Base-by-base conservation (phyloP, 2,329 filamentous ascomycete genomes). In the Incumbomyces lentus region DNA sequence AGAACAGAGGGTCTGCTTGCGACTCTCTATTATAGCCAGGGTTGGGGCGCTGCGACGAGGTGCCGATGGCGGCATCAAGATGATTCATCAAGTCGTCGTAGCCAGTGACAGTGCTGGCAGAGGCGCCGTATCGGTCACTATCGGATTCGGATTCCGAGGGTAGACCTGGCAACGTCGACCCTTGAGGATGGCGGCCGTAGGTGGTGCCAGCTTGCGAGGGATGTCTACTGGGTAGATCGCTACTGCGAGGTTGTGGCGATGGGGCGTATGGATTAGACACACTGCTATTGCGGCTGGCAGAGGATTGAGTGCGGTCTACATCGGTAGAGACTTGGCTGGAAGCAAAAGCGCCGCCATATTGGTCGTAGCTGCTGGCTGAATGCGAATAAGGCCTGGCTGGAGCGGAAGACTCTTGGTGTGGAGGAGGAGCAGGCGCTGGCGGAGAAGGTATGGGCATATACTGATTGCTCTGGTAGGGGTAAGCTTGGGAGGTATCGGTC, bases 31-130 rank as follows among this genome's bases (percentile, higher is more conserved):
- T 51, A 16, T 43, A 40, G 6, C 43, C 36, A 44, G 47, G 46
- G 14, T 34, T 17, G 44, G 47, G 45, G 22, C 22, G 22, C n/a
- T 42, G 38, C 2, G 52, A 51, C 16, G 29, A 48, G 29, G 46
- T 45, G 13, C 52, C 52, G 10, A 74, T 66, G 34, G 74, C 72
- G 41, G 68, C 69, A 57, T 79, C 71, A 6, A 81, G 70, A 53
- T 80, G 69, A 43, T 70, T 68, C 56, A 77, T 76, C 7, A 81
- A 60, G 36, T 78, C 75, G 43, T 80, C 75, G 56, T 77, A 74
- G 16, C 60, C 67, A 11, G 47, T 33, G 16, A 40, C 33, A 13
- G 40, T 30, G 18, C 31, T 44, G 13, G 53, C 52, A 6, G 50
- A 51, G 29, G 45, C 37, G 36, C 17, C 36, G 44, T 59, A 55